Evolutionary conservation across 2,329 filamentous ascomycete species (phyloP).

Genomic region (Phialocephala sp.): DNA sequence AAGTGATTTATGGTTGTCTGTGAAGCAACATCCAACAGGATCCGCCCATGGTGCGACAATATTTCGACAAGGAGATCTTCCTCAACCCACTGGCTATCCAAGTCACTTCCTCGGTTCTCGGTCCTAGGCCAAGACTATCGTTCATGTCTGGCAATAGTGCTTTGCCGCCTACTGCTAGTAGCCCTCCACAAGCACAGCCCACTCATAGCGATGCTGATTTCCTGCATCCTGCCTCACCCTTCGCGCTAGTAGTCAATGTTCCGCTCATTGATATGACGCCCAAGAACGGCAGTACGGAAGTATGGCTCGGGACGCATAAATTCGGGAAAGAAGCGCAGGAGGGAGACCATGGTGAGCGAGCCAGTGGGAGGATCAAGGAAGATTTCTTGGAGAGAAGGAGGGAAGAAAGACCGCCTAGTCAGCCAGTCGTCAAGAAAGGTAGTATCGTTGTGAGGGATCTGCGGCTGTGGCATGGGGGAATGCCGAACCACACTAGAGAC

Average conservation of each 20-base stretch:
- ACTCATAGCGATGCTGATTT: slow-evolving; percentile 67
- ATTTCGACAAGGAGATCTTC: slow-evolving; percentile 57
- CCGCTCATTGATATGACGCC: slow-evolving; percentile 43
- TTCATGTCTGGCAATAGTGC: slow-evolving; percentile 65
- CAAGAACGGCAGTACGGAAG: slow-evolving; percentile 46
- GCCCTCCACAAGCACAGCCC: slow-evolving; percentile 53
- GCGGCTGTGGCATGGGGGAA: slow-evolving; percentile 66
- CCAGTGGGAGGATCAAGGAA: slow-evolving; percentile 57
- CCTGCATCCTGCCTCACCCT: slow-evolving; percentile 53
- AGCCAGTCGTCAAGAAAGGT: slow-evolving; percentile 58
- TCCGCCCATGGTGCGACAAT: slow-evolving; percentile 55
- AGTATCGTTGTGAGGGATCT: slow-evolving; percentile 63
- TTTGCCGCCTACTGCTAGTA: slow-evolving; percentile 54
- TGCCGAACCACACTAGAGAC: slow-evolving; percentile 58
- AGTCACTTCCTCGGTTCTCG: slow-evolving; percentile 59
- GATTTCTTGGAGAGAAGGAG: slow-evolving; percentile 47
- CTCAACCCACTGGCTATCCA: slow-evolving; percentile 61
- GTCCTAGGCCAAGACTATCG: slow-evolving; percentile 59
- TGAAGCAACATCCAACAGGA: slow-evolving; percentile 63
- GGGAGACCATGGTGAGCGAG: slow-evolving; percentile 55
- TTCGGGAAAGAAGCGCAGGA: slow-evolving; percentile 22
- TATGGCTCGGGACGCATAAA: slow-evolving; percentile 47
- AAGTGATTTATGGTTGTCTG: slow-evolving; percentile 6
- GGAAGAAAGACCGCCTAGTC: slow-evolving; percentile 48
- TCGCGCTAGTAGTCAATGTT: slow-evolving; percentile 46